Base-by-base conservation (phyloP, 164 flowering plant species). In the Dillenia suffruticosa region DNA sequence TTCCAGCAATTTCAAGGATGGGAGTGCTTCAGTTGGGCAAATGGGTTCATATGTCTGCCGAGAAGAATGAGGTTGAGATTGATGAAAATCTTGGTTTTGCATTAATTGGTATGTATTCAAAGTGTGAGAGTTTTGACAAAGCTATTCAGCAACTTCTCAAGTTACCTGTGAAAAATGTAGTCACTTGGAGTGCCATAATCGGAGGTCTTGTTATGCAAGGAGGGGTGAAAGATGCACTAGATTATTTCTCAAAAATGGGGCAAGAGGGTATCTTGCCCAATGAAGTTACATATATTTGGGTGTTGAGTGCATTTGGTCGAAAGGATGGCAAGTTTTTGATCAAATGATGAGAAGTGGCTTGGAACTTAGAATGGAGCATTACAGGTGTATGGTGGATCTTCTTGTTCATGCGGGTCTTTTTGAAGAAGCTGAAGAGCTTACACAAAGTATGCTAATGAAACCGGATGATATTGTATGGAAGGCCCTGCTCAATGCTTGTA, bases 311-410 rank as follows among this genome's bases (percentile, higher is more conserved):
- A 12, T 84, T 88, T 86, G 46, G 84, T 82, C 22, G 65, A 72
- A 10, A 58, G 92, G 87, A 0, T 46, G 73, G 43, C 51, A 47
- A 1, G 59, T 71, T 52, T 86, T 82, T 62, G 67, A 68, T 26
- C 77, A 73, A 26, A 84, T 86, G 88, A 61, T 73, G 26, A 65
- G 61, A 49, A 64, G 16, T 45, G 79, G 82, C 9, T 61, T 85
- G 32, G 71, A 63, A 63, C 91, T 84, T 7, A 71, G 77, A 65
- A 68, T 83, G 51, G 88, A 83, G 56, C 88, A 86, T 54, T 86
- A 82, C 66, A 84, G 85, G 14, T 85, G 90, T 57, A 77, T 83
- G 88, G 86, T 83, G 59, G 87, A 85, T 70, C 72, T 86, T 10
- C 68, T 86, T 52, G 86, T 85, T n/a, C 86, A 86, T 54, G 85